A percentile compares a stretch with the other conserved stretches of the same genome.
phyloP scores from a whole-genome alignment of 306 rosid species.

The Sesbania bispinosa region DNA sequence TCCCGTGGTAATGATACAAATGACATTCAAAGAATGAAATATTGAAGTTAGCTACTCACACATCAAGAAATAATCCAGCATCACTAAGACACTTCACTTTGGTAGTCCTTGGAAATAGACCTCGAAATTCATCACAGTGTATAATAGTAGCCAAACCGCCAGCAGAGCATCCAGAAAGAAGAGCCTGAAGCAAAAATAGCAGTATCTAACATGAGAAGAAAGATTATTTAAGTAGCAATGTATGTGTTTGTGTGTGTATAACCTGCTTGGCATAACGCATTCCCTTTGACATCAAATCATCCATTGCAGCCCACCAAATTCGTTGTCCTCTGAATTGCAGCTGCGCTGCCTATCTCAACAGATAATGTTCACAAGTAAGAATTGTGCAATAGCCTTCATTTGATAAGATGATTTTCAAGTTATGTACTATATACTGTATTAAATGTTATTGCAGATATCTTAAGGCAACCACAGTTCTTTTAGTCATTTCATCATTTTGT shows the following conservation, averaged over 20 bases:
- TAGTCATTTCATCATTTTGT: no score
- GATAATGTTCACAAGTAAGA: conserved; percentile 1
- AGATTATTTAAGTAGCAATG: background rate
- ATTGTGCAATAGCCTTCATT: background rate
- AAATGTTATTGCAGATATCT: background rate
- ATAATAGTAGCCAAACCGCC: conserved; percentile 82
- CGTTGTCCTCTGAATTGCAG: conserved; percentile 92
- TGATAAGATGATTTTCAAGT: background rate
- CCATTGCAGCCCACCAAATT: conserved; percentile 84
- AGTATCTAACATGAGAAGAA: conserved; percentile 6
- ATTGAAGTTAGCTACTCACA: conserved; percentile 38
- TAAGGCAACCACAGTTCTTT: no score
- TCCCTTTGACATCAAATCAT: conserved; percentile 80
- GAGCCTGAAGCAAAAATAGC: conserved; percentile 57
- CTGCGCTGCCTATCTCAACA: conserved; percentile 40
- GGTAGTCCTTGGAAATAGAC: conserved; percentile 55
- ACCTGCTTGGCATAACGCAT: conserved; percentile 86
- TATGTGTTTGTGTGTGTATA: background rate
- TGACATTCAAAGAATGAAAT: conserved; percentile 9
- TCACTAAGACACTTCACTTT: conserved; percentile 92
- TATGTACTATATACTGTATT: background rate
- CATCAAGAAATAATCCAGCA: conserved; percentile 90
- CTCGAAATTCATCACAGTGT: conserved; percentile 77
- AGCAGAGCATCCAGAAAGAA: conserved; percentile 97
- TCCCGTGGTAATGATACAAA: background rate